phyloP scores from a whole-genome alignment of 352 stramenopile species.

The Phytopythium sindhum region DNA sequence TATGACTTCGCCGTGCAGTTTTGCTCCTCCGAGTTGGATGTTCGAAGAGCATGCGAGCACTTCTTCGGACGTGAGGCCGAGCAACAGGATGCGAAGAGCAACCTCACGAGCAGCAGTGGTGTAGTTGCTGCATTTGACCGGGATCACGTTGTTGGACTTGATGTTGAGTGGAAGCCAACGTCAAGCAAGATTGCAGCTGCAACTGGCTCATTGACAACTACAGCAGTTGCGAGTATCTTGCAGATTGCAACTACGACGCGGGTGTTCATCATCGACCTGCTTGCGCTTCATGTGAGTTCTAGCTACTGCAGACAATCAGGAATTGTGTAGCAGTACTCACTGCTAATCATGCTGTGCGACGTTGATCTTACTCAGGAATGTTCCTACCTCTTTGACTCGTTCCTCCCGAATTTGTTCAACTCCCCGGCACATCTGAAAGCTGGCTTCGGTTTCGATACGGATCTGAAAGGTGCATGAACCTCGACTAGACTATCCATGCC shows the following conservation, averaged over 20 bases:
- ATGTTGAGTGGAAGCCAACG: constrained; percentile 73
- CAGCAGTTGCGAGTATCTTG: constrained; percentile 52
- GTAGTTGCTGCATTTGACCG: not conserved
- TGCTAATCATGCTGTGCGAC: not conserved
- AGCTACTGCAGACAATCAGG: not conserved
- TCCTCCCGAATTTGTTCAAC: constrained; percentile 38
- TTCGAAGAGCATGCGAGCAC: constrained; percentile 24
- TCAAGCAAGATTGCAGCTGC: constrained; percentile 32
- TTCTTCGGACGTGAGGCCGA: constrained; percentile 15
- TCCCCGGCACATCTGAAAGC: constrained; percentile 39
- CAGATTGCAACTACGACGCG: constrained; percentile 47
- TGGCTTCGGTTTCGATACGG: constrained; percentile 69
- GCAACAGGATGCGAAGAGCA: not conserved
- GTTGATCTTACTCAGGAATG: constrained; percentile 25
- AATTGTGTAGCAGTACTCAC: not conserved
- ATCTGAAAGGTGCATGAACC: constrained; percentile 51
- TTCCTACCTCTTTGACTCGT: constrained; percentile 42
- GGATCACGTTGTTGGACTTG: constrained; percentile 40
- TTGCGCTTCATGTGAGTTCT: constrained; percentile 45
- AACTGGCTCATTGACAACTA: constrained; percentile 18
- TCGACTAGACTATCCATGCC: not conserved
- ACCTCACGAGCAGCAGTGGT: not conserved
- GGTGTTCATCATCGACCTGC: constrained; percentile 60
- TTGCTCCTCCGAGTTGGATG: constrained; percentile 32
- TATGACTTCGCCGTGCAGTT: constrained; percentile 24